Evolutionary conservation across 345 rosid genomes (phyloP).

Genomic region (Reutealis trisperma): DNA sequence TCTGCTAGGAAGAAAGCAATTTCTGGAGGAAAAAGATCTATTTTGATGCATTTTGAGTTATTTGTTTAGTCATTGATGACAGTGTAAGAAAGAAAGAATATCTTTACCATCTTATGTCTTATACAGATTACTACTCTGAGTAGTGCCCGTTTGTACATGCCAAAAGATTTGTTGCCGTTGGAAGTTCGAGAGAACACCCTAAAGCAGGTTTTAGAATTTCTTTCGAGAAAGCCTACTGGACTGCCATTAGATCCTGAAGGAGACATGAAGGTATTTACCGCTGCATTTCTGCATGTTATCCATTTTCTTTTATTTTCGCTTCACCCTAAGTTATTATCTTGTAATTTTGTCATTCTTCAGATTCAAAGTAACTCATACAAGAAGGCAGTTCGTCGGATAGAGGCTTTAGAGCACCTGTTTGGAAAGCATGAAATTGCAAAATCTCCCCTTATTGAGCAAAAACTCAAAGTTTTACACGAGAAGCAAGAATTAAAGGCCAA

Average conservation of each 20-base stretch:
- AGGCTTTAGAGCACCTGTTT: constrained; percentile 84
- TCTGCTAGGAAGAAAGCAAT: not conserved
- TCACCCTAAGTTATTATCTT: not conserved
- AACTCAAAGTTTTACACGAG: constrained; percentile 69
- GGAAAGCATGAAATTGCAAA: constrained; percentile 84
- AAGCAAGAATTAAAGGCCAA: constrained; percentile 78
- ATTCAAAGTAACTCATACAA: constrained; percentile 74
- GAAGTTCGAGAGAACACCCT: constrained; percentile 91
- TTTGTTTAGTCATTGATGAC: constrained; percentile 10
- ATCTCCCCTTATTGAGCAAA: constrained; percentile 81
- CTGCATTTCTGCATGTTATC: not conserved
- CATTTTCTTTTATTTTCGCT: not conserved
- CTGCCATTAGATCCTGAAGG: constrained; percentile 82
- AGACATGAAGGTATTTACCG: constrained; percentile 70
- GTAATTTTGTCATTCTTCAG: constrained; percentile 42
- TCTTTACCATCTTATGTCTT: constrained; percentile 27
- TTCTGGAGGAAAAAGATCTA: too few species aligned
- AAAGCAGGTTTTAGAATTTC: constrained; percentile 76
- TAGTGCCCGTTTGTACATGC: constrained; percentile 69
- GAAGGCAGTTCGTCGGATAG: constrained; percentile 74
- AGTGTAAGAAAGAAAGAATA: constrained; percentile 14
- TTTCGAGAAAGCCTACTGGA: constrained; percentile 71
- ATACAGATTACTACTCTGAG: constrained; percentile 74
- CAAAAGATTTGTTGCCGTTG: constrained; percentile 78
- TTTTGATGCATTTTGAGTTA: not conserved